A percentile compares a stretch with the other conserved stretches of the same genome.
phyloP scores from a whole-genome alignment of 2,329 filamentous ascomycete species.

The Monilinia aucupariae region DNA sequence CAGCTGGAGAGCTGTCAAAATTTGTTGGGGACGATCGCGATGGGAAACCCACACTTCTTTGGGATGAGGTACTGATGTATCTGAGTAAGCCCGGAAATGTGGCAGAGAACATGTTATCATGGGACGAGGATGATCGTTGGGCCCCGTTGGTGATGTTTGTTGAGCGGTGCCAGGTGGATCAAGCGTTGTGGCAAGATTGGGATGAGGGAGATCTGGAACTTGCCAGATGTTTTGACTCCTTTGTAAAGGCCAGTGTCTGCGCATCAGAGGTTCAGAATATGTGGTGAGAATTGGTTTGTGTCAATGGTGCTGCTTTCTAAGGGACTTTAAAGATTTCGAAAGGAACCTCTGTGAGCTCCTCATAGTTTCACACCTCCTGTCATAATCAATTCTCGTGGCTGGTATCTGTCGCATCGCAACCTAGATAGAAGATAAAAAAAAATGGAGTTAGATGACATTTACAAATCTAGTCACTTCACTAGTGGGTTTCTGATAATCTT shows the following conservation, averaged over 20 bases:
- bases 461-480: neutral
- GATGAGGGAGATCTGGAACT: neutral
- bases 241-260: neutral
- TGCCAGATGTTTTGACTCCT: neutral
- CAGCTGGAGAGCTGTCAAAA: neutral
- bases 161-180: neutral
- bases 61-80: neutral
- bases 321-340: neutral
- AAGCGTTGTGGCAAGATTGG: neutral
- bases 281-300: neutral
- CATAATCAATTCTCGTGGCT: neutral
- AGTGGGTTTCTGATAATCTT: neutral
- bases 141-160: neutral
- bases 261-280: neutral
- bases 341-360: too few species aligned
- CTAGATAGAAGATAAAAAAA: neutral
- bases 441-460: neutral
- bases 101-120: neutral
- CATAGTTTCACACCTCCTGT: neutral
- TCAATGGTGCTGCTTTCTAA: neutral
- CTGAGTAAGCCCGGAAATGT: neutral
- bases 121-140: neutral
- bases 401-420: neutral
- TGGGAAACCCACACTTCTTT: neutral
- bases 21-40: neutral